Conservation (phyloP, 73 alveolate species). For the Uronychia setigera region DNA sequence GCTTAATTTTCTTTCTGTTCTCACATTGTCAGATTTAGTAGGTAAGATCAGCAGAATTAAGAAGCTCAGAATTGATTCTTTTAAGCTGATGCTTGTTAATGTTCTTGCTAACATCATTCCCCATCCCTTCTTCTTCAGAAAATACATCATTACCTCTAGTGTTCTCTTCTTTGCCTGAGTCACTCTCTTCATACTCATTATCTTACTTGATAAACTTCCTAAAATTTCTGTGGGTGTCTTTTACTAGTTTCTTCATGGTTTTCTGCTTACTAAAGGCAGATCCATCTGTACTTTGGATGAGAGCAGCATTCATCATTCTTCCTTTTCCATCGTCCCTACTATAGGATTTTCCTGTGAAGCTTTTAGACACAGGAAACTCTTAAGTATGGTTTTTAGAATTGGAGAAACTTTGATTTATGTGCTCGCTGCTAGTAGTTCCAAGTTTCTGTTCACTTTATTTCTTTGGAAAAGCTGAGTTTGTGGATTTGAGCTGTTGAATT, state of each 20-base stretch:
- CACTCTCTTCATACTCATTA: too few relatives aligned
- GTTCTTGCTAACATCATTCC: not conserved
- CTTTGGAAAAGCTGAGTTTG: not conserved
- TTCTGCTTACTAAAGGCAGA: too few relatives aligned
- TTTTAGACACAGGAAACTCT: not conserved
- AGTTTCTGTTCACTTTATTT: not conserved
- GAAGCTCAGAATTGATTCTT: not conserved
- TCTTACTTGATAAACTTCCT: too few relatives aligned
- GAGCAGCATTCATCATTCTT: too few relatives aligned
- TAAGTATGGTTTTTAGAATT: not conserved
- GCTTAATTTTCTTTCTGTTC: not conserved
- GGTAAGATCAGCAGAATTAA: not conserved
- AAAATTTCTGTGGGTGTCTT: too few relatives aligned
- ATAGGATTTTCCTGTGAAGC: not conserved
- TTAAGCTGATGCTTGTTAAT: not conserved
- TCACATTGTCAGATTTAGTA: not conserved
- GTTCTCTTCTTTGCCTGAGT: not conserved
- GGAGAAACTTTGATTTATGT: not conserved
- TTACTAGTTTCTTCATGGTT: too few relatives aligned
- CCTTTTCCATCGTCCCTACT: not conserved
- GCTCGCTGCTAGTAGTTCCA: not conserved
- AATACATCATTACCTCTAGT: not conserved
- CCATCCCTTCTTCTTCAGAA: not conserved
- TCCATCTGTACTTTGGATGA: too few relatives aligned
- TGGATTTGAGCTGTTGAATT: not conserved